Base-by-base conservation (phyloP, 495 filamentous ascomycete species). In the Coniosporium apollinis region DNA sequence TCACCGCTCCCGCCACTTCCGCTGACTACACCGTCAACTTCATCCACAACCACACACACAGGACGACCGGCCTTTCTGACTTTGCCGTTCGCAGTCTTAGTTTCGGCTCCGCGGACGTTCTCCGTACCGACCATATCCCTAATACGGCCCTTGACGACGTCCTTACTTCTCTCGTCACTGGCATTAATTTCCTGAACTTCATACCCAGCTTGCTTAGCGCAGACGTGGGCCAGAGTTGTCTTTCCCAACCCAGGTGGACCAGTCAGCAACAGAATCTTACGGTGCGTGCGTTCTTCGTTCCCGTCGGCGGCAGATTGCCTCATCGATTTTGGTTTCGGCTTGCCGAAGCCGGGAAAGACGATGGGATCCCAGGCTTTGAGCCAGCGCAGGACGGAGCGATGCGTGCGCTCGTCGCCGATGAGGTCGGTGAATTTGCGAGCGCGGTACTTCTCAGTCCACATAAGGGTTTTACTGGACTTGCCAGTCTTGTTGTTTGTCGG, bases 181-280 rank as follows among this genome's bases (percentile, higher is more conserved):
- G 82, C 81, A 43, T 87, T 87, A 54, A 87, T 83, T 52, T 87
- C 81, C 40, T 94, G 67, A 3, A 92, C 79, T 46, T 94, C 87
- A 50, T 94, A 97, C 13, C 89, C 89, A 10, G 89, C 87, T 49
- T 97, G 89, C 45, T 65, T 74, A 0, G 89, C 89, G 52, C 89
- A 94, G 5, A 97, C 89, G 57, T 97, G 89, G 1, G 89, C 91
- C 20, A 97, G 55, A 0, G 89, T 97, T 0, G 89, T 97, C 61
- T 97, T 97, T 9, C 89, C 89, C 10, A 97, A 63, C 3, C 89
- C 89, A 2, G 89, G 86, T 5, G 87, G 82, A 0, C 89, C 89
- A 24, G 84, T 82, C 2, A 97, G 60, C 46, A 97, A 64, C 21
- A 97, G 61, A 19, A 97, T 82, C 52, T 94, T 96, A 36, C 77